These are phyloP conservation scores for Cladophialophora bantiana DNA, from an alignment of 2,329 filamentous ascomycete species.

Conservation along the genomic window DNA sequence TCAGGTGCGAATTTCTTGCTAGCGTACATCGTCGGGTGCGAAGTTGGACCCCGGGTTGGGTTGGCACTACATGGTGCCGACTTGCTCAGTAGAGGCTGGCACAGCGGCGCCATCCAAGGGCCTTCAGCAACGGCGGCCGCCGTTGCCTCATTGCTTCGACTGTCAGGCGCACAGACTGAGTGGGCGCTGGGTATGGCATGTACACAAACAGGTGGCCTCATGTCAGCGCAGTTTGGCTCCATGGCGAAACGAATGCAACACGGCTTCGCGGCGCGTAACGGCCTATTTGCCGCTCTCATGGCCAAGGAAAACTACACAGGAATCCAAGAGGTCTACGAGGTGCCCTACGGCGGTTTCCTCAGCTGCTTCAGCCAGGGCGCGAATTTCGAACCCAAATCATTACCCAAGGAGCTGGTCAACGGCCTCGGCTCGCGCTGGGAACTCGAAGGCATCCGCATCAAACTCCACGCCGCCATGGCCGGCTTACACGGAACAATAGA, in stretches of 20 bases:
- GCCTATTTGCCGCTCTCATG: constrained; percentile 51
- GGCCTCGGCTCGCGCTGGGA: constrained; percentile 50
- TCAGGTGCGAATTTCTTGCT: constrained; percentile 46
- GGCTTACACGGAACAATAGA: constrained; percentile 50
- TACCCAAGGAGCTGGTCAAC: constrained; percentile 42
- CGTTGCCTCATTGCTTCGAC: constrained; percentile 44
- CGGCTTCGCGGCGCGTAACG: constrained; percentile 55
- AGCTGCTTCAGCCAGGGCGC: constrained; percentile 47
- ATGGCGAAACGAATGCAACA: constrained; percentile 57
- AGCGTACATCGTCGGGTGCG: constrained; percentile 49
- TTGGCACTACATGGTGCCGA: constrained; percentile 49
- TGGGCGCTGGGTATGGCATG: constrained; percentile 51
- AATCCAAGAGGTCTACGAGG: constrained; percentile 53
- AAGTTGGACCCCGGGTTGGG: constrained; percentile 51
- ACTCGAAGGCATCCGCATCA: constrained; percentile 46
- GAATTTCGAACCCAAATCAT: constrained; percentile 42
- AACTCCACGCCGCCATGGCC: constrained; percentile 50
- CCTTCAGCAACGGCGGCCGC: constrained; percentile 48
- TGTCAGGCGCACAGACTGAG: constrained; percentile 44
- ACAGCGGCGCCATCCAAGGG: constrained; percentile 52
- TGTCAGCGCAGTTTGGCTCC: constrained; percentile 53
- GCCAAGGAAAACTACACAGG: constrained; percentile 51
- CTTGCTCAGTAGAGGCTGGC: constrained; percentile 51
- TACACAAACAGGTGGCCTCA: constrained; percentile 51
- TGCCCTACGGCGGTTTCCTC: constrained; percentile 53